Percentiles rank a stretch among this genome's conserved stretches.
Evolutionary conservation across 1,284 basidiomycete genomes (phyloP).

Genomic region (Xerocomus minutiporus): DNA sequence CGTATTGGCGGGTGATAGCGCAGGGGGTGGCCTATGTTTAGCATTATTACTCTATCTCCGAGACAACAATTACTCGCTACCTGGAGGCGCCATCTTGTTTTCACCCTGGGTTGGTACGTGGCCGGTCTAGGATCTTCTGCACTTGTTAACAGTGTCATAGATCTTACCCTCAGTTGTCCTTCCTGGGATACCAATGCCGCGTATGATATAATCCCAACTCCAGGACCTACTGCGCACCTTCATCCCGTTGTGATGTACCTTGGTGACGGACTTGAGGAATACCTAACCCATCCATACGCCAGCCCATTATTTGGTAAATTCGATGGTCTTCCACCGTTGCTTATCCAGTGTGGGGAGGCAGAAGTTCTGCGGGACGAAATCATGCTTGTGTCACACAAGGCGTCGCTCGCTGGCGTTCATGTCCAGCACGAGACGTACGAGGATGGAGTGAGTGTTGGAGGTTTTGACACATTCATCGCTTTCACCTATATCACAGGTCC

Average conservation of each 20-base stretch:
- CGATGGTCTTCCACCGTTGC: conserved; percentile 79
- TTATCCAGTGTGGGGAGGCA: conserved; percentile 92
- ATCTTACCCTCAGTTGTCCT: conserved; percentile 93
- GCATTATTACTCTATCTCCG: conserved; percentile 90
- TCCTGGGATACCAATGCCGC: conserved; percentile 93
- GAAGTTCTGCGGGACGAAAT: conserved; percentile 94
- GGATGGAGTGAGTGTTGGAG: conserved; percentile 67
- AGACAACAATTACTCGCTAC: conserved; percentile 78
- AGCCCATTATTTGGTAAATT: conserved; percentile 95
- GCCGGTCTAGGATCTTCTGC: neutral
- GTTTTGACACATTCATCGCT: neutral
- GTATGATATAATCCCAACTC: conserved; percentile 76
- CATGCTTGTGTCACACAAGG: conserved; percentile 92
- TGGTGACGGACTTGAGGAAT: conserved; percentile 78
- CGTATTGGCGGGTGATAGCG: conserved; percentile 86
- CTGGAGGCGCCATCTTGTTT: conserved; percentile 80
- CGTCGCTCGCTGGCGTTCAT: conserved; percentile 79
- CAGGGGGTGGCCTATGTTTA: conserved; percentile 85
- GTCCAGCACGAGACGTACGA: conserved; percentile 92
- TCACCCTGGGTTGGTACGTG: conserved; percentile 90
- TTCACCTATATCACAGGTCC: conserved; percentile 49
- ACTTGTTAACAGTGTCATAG: conserved; percentile 36
- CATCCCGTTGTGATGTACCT: conserved; percentile 93
- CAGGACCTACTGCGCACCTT: conserved; percentile 77
- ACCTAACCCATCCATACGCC: conserved; percentile 94